Evolutionary conservation across 768 basidiomycete species (phyloP), one percentile per base, ranked within the genome.

Genomic region (Russula sp.): DNA sequence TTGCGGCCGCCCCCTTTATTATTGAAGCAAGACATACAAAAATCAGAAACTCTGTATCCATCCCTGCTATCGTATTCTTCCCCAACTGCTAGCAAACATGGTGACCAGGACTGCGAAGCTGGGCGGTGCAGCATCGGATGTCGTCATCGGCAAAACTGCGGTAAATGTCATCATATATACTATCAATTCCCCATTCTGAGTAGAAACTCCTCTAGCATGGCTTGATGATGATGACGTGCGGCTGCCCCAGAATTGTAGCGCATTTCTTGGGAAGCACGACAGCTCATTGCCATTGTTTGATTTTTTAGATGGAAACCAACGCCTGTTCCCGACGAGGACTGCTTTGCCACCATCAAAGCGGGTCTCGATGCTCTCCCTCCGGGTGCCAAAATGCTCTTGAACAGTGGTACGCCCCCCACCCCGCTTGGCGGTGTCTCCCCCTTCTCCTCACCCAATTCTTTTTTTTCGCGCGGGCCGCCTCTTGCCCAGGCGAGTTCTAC

Each of bases 401-500:
- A 83, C 66, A 78, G 76, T 67, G 79, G 82, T 77, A 29, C 25
- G 25, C 25, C 25, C 25, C 25, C n/a, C n/a, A n/a, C n/a, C n/a
- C n/a, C n/a, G n/a, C n/a, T n/a, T n/a, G 25, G 25, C 25, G 25
- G 25, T 29, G 25, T 29, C 25, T 29, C 25, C 25, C 25, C 3
- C 25, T 29, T 29, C 25, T 29, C 25, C 25, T 29, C 25, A 3
- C 25, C 25, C 25, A n/a, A n/a, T 29, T 29, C 3, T 3, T 29
- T 29, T 29, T 29, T 29, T 3, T 29, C 25, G 3, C 11, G 73
- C 65, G 46, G n/a, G 2, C 36, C 39, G 6, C 22, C 10, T 2
- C n/a, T n/a, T n/a, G n/a, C n/a, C 25, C 61, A 76, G 84, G 76
- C 34, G 79, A 82, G 57, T 88, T 88, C 71, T 88, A 88, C 62